Evolutionary conservation across 371 early-diverging fungal species (phyloP), one percentile per base, ranked within the genome.

Genomic region (Chytridium lagenaria): DNA sequence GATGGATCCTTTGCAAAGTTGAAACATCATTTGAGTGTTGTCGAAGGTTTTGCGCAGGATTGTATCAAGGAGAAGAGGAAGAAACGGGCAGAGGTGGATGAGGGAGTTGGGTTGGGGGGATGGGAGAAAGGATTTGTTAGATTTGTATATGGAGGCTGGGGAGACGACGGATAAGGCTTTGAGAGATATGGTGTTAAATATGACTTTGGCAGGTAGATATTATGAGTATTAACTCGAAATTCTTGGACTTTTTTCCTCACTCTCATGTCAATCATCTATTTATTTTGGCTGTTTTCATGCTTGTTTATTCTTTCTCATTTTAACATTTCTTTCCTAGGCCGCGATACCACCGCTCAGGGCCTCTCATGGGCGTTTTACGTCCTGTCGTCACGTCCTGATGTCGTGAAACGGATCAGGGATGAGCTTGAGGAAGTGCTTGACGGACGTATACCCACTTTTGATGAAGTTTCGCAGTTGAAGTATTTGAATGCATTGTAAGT

Each of bases 401-500:
- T 49, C 23, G 67, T 67, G 16, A 28, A 67, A 36, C 16, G 23
- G 19, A 40, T 67, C 26, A 40, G 44, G 10, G 22, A 2, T 3
- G 67, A 67, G 49, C 15, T 44, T 3, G 23, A 26, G 10, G 15
- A 12, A 10, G 28, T 40, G 2, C 26, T 30, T 2, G 7, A 49
- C 67, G 33, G 49, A 40, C 10, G 23, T 3, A 30, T 67, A 15
- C 67, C 67, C 10, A 49, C 38, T 22, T 67, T 23, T 33, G 67
- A 67, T 22, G 49, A 44, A 19, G 30, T 67, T 38, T 19, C 19
- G 5, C 26, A 28, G 22, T 44, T 67, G 5, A 40, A 50, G 67
- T 67, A 67, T 50, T 44, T 50, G 22, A 77, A 39, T 33, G 67
- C 72, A 0, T 73, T 76, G 26, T 73, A 26, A 55, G 57, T 55